phyloP scores from a whole-genome alignment of 805 yeast genomes.

The Pichia kluyveri region DNA sequence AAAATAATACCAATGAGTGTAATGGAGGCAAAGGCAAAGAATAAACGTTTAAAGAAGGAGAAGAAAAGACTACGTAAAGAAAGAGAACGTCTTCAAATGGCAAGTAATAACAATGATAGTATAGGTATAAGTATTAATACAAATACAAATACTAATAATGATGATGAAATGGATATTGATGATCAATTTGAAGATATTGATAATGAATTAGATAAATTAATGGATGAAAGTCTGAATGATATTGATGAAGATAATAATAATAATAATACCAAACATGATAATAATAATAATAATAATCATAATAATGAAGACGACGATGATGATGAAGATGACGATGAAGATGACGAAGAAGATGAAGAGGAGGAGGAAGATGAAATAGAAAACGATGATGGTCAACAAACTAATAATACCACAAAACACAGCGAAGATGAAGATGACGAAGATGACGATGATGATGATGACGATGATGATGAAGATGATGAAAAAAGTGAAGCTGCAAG shows the following conservation, averaged over 20 bases:
- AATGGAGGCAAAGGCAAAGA: slow-evolving; percentile 17
- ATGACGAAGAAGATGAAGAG: slow-evolving; percentile 36
- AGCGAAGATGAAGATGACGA: slow-evolving; percentile 31
- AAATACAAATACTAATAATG: slow-evolving; percentile 24
- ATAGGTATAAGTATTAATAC: background rate
- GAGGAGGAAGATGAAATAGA: slow-evolving; percentile 41
- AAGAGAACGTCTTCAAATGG: slow-evolving; percentile 1
- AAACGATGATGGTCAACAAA: slow-evolving; percentile 25
- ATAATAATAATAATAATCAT: slow-evolving; percentile 28
- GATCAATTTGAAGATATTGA: slow-evolving; percentile 25
- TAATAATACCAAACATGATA: no score
- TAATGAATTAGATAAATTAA: slow-evolving; percentile 14
- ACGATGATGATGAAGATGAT: slow-evolving; percentile 19
- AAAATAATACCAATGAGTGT: slow-evolving; percentile 27
- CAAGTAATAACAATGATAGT: no score
- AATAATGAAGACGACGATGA: slow-evolving; percentile 36
- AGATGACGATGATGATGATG: slow-evolving; percentile 33
- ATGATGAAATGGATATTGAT: slow-evolving; percentile 20
- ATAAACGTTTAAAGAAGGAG: slow-evolving; percentile 17
- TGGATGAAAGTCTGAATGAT: slow-evolving; percentile 21
- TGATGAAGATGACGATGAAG: slow-evolving; percentile 37
- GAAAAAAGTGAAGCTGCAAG: slow-evolving; percentile 18
- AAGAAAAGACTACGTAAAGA: slow-evolving; percentile 14
- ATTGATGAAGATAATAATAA: no score
- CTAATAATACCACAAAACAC: slow-evolving; percentile 31